Base-by-base conservation (phyloP, 371 early-diverging fungal species). In the Mortierella sp. region DNA sequence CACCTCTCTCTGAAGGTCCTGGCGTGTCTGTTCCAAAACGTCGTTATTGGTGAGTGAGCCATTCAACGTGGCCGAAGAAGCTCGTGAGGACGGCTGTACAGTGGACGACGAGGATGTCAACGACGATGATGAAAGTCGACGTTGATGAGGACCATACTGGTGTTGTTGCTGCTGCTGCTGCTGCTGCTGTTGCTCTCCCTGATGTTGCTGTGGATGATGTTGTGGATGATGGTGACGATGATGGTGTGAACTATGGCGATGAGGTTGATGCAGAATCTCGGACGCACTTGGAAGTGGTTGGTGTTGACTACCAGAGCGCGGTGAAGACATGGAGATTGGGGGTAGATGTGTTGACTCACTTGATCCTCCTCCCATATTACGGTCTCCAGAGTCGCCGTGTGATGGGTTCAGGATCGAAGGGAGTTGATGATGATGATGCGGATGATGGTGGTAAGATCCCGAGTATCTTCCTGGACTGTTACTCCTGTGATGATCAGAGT, bases 1-100 rank as follows among this genome's bases (percentile, higher is more conserved):
- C 17, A 90, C 85, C 63, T 90, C 88, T 46, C 86, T 77, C 54
- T 86, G 88, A 19, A 90, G 71, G 68, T 90, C 87, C 63, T 85
- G 79, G 22, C 88, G 85, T 62, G 88, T 88, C 28, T 85, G 83
- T 60, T 86, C 81, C 19, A 87, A 62, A 21, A 83, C 80, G 39
- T 83, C 79, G 3, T 77, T 81, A n/a, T 80, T 82, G 7, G 74
- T 29, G 21, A 57, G 57, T 2, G 37, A 25, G 13, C 49, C 50
- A 1, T 6, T 16, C 7, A 52, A 12, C 2, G 34, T 44, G 21
- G 47, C 19, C 48, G 47, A 47, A 54, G 62, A 10, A 6, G 16
- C 39, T 39, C 39, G 10, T 27, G 37, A 31, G 10, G 28, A 44
- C 12, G 48, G 39, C 41, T 37, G 25, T 8, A 21, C 37, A 57